Percentiles rank a stretch among this genome's conserved stretches.
Conservation (phyloP, 768 basidiomycete genomes). For the Kwoniella dejecticola region DNA sequence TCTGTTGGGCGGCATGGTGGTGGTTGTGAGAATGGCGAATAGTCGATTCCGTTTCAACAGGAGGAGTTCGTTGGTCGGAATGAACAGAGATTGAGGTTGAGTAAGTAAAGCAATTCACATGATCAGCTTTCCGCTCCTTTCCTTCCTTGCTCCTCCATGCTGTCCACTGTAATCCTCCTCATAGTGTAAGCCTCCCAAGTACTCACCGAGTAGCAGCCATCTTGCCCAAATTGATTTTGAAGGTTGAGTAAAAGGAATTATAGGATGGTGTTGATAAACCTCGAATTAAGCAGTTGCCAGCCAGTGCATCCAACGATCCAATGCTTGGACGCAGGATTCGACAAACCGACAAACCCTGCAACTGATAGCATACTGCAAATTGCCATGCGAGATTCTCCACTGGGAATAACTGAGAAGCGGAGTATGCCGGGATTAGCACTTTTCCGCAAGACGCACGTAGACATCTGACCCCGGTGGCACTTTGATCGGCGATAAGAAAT, state of each 20-base stretch:
- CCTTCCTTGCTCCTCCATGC: not conserved
- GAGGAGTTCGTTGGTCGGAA: not conserved
- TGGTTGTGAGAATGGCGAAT: not conserved
- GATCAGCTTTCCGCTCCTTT: conserved; percentile 3
- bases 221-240: conserved; percentile 24
- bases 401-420: not conserved
- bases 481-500: too few species aligned
- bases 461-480: too few species aligned
- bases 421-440: not conserved
- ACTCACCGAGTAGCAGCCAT: conserved; percentile 35
- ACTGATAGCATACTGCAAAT: not conserved
- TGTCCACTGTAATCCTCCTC: not conserved
- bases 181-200: not conserved
- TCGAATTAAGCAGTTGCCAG: conserved; percentile 2
- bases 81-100: too few species aligned
- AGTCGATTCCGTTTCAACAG: not conserved
- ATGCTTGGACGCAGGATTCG: not conserved
- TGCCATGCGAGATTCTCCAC: conserved; percentile 3
- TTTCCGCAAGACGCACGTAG: too few species aligned
- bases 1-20: conserved; percentile 59
- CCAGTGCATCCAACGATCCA: conserved; percentile 2
- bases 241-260: conserved; percentile 7
- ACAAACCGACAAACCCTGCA: not conserved
- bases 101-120: too few species aligned
- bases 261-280: not conserved